Conservation (phyloP, 208 protist genomes). For the Trypanosoma scelopori region DNA sequence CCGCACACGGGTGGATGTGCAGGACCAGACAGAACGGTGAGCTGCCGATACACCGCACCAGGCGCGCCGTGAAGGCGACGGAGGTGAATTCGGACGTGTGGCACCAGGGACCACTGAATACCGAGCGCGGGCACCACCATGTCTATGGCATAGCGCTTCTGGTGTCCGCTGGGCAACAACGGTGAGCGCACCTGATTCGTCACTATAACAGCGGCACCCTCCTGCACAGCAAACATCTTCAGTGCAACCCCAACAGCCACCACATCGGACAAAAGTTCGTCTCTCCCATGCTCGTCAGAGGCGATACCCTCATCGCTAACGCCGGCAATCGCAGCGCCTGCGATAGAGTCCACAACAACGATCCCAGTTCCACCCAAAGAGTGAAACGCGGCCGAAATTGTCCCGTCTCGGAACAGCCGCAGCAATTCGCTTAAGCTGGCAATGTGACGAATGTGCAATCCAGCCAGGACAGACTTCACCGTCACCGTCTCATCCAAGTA, state of each 20-base stretch:
- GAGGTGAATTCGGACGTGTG: constrained; percentile 55
- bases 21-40: constrained; percentile 42
- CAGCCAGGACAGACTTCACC: constrained; percentile 35
- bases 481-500: constrained; percentile 25
- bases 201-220: constrained; percentile 50
- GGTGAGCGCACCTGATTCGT: constrained; percentile 54
- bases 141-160: constrained; percentile 3
- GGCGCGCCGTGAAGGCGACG: constrained; percentile 13
- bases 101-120: constrained; percentile 38
- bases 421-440: constrained; percentile 35
- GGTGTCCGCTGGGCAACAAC: background rate
- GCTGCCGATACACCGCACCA: constrained; percentile 26
- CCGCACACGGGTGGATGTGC: constrained; percentile 34
- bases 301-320: background rate
- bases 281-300: constrained; percentile 1
- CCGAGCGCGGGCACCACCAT: constrained; percentile 53
- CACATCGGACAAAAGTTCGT: constrained; percentile 3
- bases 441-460: constrained; percentile 50
- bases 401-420: constrained; percentile 31
- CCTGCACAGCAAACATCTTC: constrained; percentile 34
- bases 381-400: constrained; percentile 30
- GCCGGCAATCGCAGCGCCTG: constrained; percentile 31
- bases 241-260: constrained; percentile 35
- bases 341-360: constrained; percentile 70
- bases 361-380: constrained; percentile 33